Conservation (phyloP, 441 rosid species). For the Bruguiera hainesii region DNA sequence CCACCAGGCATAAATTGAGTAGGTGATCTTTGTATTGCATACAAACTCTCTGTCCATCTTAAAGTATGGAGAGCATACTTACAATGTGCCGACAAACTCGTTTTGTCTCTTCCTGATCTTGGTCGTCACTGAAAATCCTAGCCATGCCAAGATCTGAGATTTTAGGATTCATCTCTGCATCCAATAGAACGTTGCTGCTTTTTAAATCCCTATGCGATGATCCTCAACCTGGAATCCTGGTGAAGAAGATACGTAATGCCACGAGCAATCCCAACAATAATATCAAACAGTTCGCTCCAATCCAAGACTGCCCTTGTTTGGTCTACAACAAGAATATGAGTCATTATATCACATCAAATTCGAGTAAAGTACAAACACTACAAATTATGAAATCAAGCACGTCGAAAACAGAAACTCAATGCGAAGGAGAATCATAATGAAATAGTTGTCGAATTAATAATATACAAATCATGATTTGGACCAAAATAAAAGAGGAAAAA, state of each 20-base stretch:
- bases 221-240: constrained; percentile 39
- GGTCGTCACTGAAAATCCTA: constrained; percentile 31
- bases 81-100: constrained; percentile 44
- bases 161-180: constrained; percentile 35
- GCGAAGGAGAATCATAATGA: no score
- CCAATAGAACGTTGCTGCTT: constrained; percentile 35
- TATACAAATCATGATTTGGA: no score
- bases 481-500: no score
- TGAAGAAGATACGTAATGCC: constrained; percentile 41
- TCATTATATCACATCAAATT: no score
- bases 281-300: constrained; percentile 33
- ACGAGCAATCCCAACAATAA: constrained; percentile 38
- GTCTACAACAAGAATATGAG: constrained; percentile 13
- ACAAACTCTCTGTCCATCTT: no score
- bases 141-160: constrained; percentile 52
- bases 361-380: no score
- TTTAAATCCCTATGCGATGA: constrained; percentile 41
- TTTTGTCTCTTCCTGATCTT: constrained; percentile 30
- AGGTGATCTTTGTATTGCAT: no score
- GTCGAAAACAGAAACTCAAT: no score
- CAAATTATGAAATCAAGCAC: no score
- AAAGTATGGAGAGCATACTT: constrained; percentile 6
- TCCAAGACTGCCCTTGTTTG: constrained; percentile 7
- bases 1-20: no score
- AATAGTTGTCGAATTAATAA: no score